Percentiles rank a stretch among this genome's conserved stretches.
Evolutionary conservation across 768 basidiomycete species (phyloP).

Genomic region (Tylopilus intermedius): DNA sequence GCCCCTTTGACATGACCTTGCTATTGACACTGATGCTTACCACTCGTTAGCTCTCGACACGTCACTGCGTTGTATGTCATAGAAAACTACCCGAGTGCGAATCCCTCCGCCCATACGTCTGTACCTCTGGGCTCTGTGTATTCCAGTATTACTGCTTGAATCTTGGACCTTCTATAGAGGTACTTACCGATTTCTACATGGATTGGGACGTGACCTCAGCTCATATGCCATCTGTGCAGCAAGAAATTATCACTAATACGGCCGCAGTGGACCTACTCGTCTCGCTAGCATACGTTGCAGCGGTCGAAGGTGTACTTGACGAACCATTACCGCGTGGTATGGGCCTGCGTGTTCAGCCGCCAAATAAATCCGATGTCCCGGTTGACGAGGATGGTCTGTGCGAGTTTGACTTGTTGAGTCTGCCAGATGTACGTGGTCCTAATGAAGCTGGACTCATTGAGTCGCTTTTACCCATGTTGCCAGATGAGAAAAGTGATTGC

Average conservation of each 20-base stretch:
- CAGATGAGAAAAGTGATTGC: constrained; percentile 40
- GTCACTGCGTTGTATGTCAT: constrained; percentile 72
- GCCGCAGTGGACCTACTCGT: constrained; percentile 64
- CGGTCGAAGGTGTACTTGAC: constrained; percentile 47
- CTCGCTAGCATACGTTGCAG: constrained; percentile 55
- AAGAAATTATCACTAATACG: constrained; percentile 64
- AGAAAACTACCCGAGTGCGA: constrained; percentile 49
- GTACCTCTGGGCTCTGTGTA: constrained; percentile 56
- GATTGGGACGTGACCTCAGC: neutral
- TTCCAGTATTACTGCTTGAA: constrained; percentile 67
- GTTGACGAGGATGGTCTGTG: constrained; percentile 35
- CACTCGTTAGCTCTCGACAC: constrained; percentile 49
- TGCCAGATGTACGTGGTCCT: constrained; percentile 30
- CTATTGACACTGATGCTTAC: neutral
- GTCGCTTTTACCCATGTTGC: neutral
- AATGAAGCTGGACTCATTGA: too few species aligned
- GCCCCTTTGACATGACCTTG: neutral
- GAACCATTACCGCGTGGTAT: constrained; percentile 59
- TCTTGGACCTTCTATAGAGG: constrained; percentile 64
- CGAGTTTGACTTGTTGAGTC: constrained; percentile 48
- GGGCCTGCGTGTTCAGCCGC: constrained; percentile 48
- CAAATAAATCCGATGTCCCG: neutral
- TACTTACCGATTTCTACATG: constrained; percentile 19
- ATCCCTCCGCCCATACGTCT: constrained; percentile 71
- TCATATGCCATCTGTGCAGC: constrained; percentile 33